phyloP scores from a whole-genome alignment of 202 grass and related monocot species.

The Zoysia matrella region DNA sequence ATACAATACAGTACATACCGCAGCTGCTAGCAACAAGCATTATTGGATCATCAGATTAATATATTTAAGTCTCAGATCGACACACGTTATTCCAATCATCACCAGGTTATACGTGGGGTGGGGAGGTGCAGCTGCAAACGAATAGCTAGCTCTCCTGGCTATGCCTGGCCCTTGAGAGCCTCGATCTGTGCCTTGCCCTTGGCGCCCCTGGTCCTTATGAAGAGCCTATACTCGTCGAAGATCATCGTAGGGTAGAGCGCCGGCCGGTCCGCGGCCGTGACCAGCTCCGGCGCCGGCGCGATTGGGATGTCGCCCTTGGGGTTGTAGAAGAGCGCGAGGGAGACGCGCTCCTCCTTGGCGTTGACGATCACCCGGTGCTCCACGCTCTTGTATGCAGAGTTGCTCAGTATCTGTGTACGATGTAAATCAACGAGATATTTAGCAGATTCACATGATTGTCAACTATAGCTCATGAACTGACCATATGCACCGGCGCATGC shows the following conservation, averaged over 20 bases:
- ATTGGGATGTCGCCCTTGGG: conserved; percentile 65
- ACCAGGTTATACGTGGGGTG: not conserved
- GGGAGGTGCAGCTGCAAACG: not conserved
- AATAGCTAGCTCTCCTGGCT: not conserved
- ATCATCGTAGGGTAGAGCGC: conserved; percentile 81
- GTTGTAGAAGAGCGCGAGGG: conserved; percentile 90
- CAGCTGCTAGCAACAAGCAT: not conserved
- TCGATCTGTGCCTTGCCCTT: conserved; percentile 79
- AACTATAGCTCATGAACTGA: not conserved
- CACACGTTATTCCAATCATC: conserved; percentile 35
- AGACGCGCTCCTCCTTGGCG: conserved; percentile 65
- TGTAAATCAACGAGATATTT: not conserved
- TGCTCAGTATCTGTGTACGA: conserved; percentile 67
- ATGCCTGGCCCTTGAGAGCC: conserved; percentile 58
- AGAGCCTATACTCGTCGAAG: conserved; percentile 70
- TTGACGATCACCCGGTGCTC: conserved; percentile 87
- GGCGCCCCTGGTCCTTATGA: conserved; percentile 68
- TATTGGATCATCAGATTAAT: not conserved
- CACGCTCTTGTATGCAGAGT: conserved; percentile 73
- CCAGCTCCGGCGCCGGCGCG: conserved; percentile 55
- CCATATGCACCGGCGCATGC: not conserved
- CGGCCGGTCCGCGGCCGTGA: conserved; percentile 48
- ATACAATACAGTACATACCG: not conserved
- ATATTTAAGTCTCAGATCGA: not conserved
- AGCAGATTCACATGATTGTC: not conserved